Evolutionary conservation across 495 filamentous ascomycete genomes (phyloP).

Genomic region (Daldinia loculata): DNA sequence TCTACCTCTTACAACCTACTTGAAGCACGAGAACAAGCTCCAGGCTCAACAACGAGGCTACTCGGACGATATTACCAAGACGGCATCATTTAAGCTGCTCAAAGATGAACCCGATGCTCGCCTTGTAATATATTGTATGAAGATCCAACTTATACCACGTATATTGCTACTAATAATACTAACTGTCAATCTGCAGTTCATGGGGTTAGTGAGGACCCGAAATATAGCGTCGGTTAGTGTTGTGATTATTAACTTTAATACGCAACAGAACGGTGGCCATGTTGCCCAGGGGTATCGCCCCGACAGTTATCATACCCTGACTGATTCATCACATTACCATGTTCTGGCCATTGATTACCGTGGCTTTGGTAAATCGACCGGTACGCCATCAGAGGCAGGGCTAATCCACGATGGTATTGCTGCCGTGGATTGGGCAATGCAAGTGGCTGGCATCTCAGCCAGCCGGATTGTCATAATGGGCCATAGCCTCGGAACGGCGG

Average conservation of each 20-base stretch:
- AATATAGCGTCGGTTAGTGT: too few relatives aligned
- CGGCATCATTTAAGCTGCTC: conserved; percentile 66
- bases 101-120: conserved; percentile 67
- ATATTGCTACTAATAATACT: background rate
- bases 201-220: conserved; percentile 46
- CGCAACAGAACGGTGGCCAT: conserved; percentile 65
- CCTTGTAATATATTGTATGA: conserved; percentile 66
- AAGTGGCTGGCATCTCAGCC: conserved; percentile 69
- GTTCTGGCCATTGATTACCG: conserved; percentile 82
- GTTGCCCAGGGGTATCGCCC: conserved; percentile 70
- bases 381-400: conserved; percentile 80
- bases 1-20: conserved; percentile 70
- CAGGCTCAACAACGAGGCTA: conserved; percentile 59
- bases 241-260: conserved; percentile 9
- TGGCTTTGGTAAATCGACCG: conserved; percentile 84
- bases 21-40: conserved; percentile 63
- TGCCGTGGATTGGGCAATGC: conserved; percentile 73
- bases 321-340: conserved; percentile 65
- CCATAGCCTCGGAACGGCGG: conserved; percentile 89
- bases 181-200: conserved; percentile 48
- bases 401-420: conserved; percentile 82
- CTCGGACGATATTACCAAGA: conserved; percentile 62
- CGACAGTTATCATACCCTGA: conserved; percentile 68
- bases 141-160: background rate
- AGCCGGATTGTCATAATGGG: conserved; percentile 82